Base-by-base conservation (phyloP, 2,329 filamentous ascomycete species). In the Colletotrichum orbiculare region DNA sequence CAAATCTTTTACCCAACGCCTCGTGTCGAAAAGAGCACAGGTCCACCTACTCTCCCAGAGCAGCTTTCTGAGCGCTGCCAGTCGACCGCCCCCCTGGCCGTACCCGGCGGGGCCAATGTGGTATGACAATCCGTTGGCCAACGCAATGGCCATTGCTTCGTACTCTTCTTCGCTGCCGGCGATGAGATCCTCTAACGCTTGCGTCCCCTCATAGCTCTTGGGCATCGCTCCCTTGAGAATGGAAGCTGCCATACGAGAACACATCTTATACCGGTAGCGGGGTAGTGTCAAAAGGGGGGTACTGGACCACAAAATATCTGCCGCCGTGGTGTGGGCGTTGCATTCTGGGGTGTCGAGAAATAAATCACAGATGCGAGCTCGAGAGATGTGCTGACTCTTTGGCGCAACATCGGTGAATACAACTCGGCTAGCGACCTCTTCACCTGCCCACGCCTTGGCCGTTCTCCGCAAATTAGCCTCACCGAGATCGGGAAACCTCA, bases 301-400 rank as follows among this genome's bases (percentile, higher is more conserved):
- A 71, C 94, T 96, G 56, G 92, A 96, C 96, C 96, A 99, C 7
- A 99, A 83, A 1, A 98, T 91, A 73, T 99, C 96, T 11, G 96
- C 96, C 2, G 96, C 96, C 2, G 96, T 99, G 1, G 96, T 99
- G 77, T 99, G 96, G 2, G 94, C 96, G 74, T 99, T 99, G 79
- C 96, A 99, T 78, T 99, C 96, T 1, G 96, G 94, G 0, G 96
- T 99, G 77, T 99, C 96, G 12, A 99, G 87, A 74, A 99, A 98
- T 7, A 99, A 82, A 78, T 99, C 96, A 74, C 95, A 95, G 35
- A 99, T 88, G 25, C 94, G 89, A 6, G 96, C 96, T 39, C 96
- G 90, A 7, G 93, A 91, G 69, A 99, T 99, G 77, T 99, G 96
- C 69, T 94, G 89, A 70, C 92, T 91, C 77, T 99, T 99, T 4